Evolutionary conservation across 2,329 filamentous ascomycete species (phyloP), one percentile per base, ranked within the genome.

Genomic region (Xylariaceae sp.): DNA sequence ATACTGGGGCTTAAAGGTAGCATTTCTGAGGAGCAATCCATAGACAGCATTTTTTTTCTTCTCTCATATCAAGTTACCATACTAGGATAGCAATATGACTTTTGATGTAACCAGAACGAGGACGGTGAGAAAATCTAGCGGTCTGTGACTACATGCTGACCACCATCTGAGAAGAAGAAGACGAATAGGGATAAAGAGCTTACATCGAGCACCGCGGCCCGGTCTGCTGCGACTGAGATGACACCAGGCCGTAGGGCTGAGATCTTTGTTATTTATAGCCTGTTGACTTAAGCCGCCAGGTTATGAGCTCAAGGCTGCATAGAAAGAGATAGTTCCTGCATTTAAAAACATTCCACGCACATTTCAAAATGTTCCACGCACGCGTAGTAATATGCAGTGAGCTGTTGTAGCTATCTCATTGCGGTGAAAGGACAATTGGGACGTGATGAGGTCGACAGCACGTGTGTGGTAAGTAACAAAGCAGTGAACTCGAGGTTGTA

Each of bases 131-230:
- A 46, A 40, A 52, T 59, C 50, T 59, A 49, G 56, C 59, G 59
- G 59, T 61, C 43, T 44, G 43, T 26, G 43, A 21, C 19, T 44
- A 21, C 20, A 26, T 7, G 52, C 59, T 61, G 59, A 61, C 59
- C 59, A 59, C 59, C 59, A 56, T 54, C 20, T 32, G 18, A 18
- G 43, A 48, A 16, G 40, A 50, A 12, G 14, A 37, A 3, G 40
- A 48, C 55, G 52, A 61, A 58, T 53, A 23, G 32, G 41, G 43
- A 42, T 40, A 10, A 7, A 47, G 46, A 40, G 43, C 47, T 58
- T 47, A 47, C 43, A 46, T 23, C 19, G 44, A 41, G 7, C 43
- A 46, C n/a, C 18, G 19, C 44, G 26, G 46, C 47, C 46, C 18
- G 44, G 43, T 51, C 40, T 40, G 40, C 32, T 18, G 44, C 1